Evolutionary conservation across 2,329 filamentous ascomycete genomes (phyloP), one percentile per base, ranked within the genome.

Genomic region (Hortaea sp.): DNA sequence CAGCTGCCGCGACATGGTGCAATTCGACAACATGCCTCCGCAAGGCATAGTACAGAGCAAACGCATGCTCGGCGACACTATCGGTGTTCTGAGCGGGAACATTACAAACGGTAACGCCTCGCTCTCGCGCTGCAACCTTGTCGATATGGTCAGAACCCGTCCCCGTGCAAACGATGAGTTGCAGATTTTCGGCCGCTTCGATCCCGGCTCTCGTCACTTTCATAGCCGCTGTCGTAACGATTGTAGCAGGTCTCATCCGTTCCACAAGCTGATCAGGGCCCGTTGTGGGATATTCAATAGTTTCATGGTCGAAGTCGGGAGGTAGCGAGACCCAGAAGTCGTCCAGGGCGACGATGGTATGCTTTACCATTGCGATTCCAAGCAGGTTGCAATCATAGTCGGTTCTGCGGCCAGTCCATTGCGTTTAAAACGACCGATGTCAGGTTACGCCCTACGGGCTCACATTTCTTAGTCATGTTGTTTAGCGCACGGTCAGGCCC

Each of bases 31-130:
- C 63, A 46, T 62, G 63, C 45, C 70, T 62, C 43, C 72, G 62
- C 5, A 69, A 58, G 5, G 70, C 69, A 52, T 72, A 73, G 55
- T 73, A 74, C 47, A 76, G 54, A 39, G 66, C 70, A 37, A 76
- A 66, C 7, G 72, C 72, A 63, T 75, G 73, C 55, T 76, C 73
- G 29, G 65, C 65, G 7, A 75, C 72, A 39, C 68, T 59, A 41
- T 72, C 56, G 7, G 72, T 63, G 44, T 74, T 74, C 20, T 70
- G 67, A n/a, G 60, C 64, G 3, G 71, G 69, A 39, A 66, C 69
- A 43, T 73, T 73, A 42, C 64, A 66, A 34, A 76, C 66, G 10
- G 64, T 62, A 43, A 76, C 66, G 30, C 69, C 69, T 11, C 69
- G 63, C 43, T 63, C 60, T 35, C 62, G 61, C 47, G 66, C 69